A percentile compares a stretch with the other conserved stretches of the same genome.
Conservation (phyloP, 257 asterid genomes). For the Solanum paucissectum region DNA sequence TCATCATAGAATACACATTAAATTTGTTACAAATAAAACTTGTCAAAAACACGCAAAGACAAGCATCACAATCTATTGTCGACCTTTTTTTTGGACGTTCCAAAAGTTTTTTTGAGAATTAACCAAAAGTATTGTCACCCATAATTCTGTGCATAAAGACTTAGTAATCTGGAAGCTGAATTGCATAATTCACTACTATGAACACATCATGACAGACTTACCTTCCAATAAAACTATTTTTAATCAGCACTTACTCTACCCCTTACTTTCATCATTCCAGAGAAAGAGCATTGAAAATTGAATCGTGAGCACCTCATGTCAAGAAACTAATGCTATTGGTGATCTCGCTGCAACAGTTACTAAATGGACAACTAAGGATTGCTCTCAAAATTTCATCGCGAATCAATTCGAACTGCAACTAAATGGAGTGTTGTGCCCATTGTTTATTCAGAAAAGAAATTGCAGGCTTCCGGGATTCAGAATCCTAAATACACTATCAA, state of each 20-base stretch:
- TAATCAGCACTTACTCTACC: no score
- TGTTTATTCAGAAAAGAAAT: not conserved
- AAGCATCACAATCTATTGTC: not conserved
- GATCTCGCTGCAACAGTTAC: not conserved
- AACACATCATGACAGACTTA: not conserved
- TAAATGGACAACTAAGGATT: not conserved
- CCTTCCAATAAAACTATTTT: no score
- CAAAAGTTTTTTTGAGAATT: not conserved
- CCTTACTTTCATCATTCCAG: no score
- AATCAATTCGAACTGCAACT: not conserved
- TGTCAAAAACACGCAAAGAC: not conserved
- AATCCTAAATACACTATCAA: not conserved
- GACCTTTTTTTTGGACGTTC: not conserved
- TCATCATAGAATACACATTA: not conserved
- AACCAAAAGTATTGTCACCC: not conserved
- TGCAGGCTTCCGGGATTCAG: not conserved
- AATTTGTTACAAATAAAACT: not conserved
- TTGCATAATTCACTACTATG: no score
- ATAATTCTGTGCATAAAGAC: no score
- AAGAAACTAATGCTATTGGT: not conserved
- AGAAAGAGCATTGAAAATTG: no score
- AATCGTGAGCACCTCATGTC: not conserved
- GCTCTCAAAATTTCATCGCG: not conserved
- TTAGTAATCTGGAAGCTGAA: no score
- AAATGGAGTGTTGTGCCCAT: not conserved